phyloP scores from a whole-genome alignment of 345 rosid genomes.

The Raphanus raphanistrum region DNA sequence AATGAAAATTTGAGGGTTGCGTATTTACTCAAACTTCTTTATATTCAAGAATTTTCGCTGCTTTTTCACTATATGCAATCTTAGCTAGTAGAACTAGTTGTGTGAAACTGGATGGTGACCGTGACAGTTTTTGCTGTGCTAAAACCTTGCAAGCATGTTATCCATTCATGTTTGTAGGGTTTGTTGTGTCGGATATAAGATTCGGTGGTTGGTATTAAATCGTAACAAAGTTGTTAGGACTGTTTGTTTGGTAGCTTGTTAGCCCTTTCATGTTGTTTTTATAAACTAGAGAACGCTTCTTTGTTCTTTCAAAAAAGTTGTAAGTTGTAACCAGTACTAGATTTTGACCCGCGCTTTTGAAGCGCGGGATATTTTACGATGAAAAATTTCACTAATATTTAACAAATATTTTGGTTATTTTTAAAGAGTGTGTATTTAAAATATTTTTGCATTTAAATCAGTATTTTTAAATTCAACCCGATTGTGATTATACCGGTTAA shows the following conservation, averaged over 20 bases:
- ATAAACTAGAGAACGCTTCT: not conserved
- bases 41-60: not conserved
- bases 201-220: not conserved
- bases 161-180: conserved; percentile 5
- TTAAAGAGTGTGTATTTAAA: too few relatives aligned
- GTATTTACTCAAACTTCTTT: not conserved
- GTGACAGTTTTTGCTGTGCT: not conserved
- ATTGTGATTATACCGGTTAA: too few relatives aligned
- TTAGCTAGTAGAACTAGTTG: not conserved
- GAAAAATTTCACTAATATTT: too few relatives aligned
- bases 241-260: conserved; percentile 3
- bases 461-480: too few relatives aligned
- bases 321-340: not conserved
- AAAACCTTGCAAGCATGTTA: conserved; percentile 7
- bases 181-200: not conserved
- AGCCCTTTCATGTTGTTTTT: not conserved
- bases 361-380: too few relatives aligned
- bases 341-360: too few relatives aligned
- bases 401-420: too few relatives aligned
- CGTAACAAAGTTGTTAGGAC: not conserved
- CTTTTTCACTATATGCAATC: not conserved
- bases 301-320: not conserved
- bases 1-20: not conserved
- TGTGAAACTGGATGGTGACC: not conserved
- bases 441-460: too few relatives aligned